Conservation (phyloP, 495 filamentous ascomycete genomes). For the Penicillium goetzii region DNA sequence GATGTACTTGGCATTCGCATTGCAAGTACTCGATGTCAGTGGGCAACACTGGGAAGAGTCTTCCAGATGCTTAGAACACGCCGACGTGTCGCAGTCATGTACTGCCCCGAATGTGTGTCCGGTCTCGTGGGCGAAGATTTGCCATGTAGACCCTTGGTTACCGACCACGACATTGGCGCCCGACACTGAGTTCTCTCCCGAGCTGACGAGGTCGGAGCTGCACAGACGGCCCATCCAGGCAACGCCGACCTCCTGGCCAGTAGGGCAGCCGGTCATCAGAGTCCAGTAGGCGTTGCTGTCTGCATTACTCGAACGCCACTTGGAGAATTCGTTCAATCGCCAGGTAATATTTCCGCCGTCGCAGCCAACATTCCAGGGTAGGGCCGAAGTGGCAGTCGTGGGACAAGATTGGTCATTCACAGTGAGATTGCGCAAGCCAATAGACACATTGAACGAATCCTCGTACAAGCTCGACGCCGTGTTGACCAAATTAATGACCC, state of each 20-base stretch:
- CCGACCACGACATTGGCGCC: slow-evolving; percentile 90
- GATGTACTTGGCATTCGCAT: slow-evolving; percentile 78
- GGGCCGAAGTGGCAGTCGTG: slow-evolving; percentile 59
- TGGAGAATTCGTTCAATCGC: slow-evolving; percentile 84
- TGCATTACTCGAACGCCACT: slow-evolving; percentile 74
- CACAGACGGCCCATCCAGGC: slow-evolving; percentile 94
- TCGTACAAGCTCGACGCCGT: slow-evolving; percentile 86
- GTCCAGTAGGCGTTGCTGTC: slow-evolving; percentile 95
- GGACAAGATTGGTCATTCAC: slow-evolving; percentile 73
- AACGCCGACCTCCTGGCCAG: slow-evolving; percentile 84
- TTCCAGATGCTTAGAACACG: slow-evolving; percentile 66
- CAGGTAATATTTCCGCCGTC: slow-evolving; percentile 65
- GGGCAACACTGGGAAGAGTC: slow-evolving; percentile 86
- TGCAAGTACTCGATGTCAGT: slow-evolving; percentile 65
- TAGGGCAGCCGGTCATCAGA: slow-evolving; percentile 82
- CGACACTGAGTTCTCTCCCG: slow-evolving; percentile 66
- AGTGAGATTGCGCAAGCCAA: slow-evolving; percentile 84
- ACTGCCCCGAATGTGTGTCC: slow-evolving; percentile 96
- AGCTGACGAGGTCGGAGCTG: slow-evolving; percentile 56
- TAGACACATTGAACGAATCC: slow-evolving; percentile 87
- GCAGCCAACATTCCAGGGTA: slow-evolving; percentile 84
- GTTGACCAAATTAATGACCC: slow-evolving; percentile 85
- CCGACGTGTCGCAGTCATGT: slow-evolving; percentile 77
- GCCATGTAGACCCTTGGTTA: slow-evolving; percentile 81
- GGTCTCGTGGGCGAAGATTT: slow-evolving; percentile 94